Percentiles rank a stretch among this genome's conserved stretches.
Evolutionary conservation across 257 asterid genomes (phyloP).

Genomic region (Oldenlandia corymbosa): DNA sequence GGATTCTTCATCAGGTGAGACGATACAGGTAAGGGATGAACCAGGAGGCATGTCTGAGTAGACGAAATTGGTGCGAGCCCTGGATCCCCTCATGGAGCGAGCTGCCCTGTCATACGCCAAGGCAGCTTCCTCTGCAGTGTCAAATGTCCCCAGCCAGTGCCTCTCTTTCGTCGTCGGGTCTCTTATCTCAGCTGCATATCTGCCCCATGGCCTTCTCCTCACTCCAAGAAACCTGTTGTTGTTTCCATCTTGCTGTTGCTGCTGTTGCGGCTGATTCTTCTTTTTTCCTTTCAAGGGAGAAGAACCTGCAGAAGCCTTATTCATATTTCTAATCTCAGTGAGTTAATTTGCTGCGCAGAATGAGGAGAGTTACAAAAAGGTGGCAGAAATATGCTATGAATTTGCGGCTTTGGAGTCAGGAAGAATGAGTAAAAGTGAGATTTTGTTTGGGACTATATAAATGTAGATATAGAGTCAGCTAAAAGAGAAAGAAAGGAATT

Average conservation of each 20-base stretch:
- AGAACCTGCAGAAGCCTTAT: constrained; percentile 24
- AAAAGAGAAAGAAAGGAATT: not conserved
- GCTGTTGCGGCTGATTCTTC: constrained; percentile 24
- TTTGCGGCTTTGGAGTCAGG: no score
- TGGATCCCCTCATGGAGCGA: constrained; percentile 67
- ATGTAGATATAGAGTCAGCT: constrained; percentile 11
- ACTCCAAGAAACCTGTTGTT: constrained; percentile 61
- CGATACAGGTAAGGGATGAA: constrained; percentile 67
- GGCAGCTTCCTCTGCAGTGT: constrained; percentile 91
- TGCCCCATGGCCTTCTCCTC: constrained; percentile 81
- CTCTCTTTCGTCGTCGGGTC: constrained; percentile 80
- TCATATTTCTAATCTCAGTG: not conserved
- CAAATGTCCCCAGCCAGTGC: constrained; percentile 88
- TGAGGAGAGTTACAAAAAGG: no score
- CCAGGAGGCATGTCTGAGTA: constrained; percentile 91
- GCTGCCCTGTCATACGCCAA: constrained; percentile 85
- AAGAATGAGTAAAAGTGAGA: constrained; percentile 19
- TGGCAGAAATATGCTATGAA: no score
- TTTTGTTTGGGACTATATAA: constrained; percentile 27
- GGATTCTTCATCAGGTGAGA: constrained; percentile 64
- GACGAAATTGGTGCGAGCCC: constrained; percentile 77
- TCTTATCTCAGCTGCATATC: constrained; percentile 84
- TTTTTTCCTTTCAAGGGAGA: constrained; percentile 41
- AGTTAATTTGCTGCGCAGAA: no score
- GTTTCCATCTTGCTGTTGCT: constrained; percentile 20